Evolutionary conservation across 1,284 basidiomycete genomes (phyloP), one percentile per base, ranked within the genome.

Genomic region (Austroboletus niveus): DNA sequence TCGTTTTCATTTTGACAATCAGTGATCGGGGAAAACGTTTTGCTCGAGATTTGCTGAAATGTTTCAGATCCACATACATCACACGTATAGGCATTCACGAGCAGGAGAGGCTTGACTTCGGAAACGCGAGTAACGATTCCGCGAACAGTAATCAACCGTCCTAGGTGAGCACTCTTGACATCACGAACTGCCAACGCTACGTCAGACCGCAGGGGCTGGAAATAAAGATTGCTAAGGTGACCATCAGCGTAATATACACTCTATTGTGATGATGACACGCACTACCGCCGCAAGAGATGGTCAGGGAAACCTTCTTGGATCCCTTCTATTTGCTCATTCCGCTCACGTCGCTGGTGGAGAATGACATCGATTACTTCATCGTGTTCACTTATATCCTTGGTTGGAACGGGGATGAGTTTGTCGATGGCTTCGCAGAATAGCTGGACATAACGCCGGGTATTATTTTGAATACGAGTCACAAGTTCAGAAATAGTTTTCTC

Each of bases 41-140:
- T 93, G 63, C 87, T 87, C n/a, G 88, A 88, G 53, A 99, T 94
- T 64, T 99, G 94, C 70, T 99, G 94, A 78, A 99, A 99, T 35
- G 96, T 96, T 71, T 99, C 97, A 46, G 92, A 92, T 44, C 97
- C 97, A 68, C 97, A 99, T 47, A 92, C 87, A 69, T 99, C 97
- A 75, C 97, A 99, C 0, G 97, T 97, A 71, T 98, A 99, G 30
- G 96, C 97, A 71, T 98, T 98, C 66, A 99, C 95, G 60, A 93
- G 87, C 12, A 99, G 82, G 32, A 98, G 85, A 9, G 97, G 97
- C 68, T 99, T 99, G 68, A 99, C 97, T 77, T 99, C 97, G 8
- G 94, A 97, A 4, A 99, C 94, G 51, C 97, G 92, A 17, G 95
- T 99, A 47, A 99, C 94, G 62, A 99, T 98, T 45, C 96, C 97